These are phyloP conservation scores for Epichloe uncinata DNA, from an alignment of 2,329 filamentous ascomycete genomes.

Conservation along the genomic window DNA sequence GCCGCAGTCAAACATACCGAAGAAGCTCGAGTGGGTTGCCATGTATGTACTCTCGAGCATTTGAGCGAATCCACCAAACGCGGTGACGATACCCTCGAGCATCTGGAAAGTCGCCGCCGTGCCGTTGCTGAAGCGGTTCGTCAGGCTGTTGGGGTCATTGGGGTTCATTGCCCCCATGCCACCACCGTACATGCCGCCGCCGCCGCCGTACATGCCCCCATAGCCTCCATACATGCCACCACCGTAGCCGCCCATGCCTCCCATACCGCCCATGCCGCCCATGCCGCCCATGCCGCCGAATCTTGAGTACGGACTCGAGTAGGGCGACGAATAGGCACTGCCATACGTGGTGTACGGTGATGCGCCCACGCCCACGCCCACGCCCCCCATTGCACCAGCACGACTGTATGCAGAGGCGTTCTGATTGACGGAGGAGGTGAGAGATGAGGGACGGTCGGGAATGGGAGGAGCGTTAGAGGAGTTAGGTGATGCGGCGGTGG, in stretches of 20 bases:
- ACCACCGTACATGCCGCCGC: conserved; percentile 27
- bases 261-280: not conserved
- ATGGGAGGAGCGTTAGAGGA: conserved; percentile 49
- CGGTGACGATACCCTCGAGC: conserved; percentile 91
- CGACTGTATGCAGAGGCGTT: conserved; percentile 74
- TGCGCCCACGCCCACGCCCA: conserved; percentile 36
- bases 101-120: conserved; percentile 97
- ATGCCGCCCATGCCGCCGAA: conserved; percentile 29
- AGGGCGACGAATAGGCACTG: conserved; percentile 25
- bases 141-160: conserved; percentile 86
- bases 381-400: conserved; percentile 23
- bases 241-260: conserved; percentile 24
- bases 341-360: conserved; percentile 34
- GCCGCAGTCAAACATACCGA: conserved; percentile 47
- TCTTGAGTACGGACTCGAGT: conserved; percentile 29
- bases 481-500: conserved; percentile 25
- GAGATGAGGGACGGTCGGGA: conserved; percentile 66
- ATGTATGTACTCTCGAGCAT: conserved; percentile 99
- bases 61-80: conserved; percentile 94
- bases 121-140: conserved; percentile 88
- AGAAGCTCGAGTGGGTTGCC: conserved; percentile 98
- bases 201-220: conserved; percentile 22
- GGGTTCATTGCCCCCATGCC: conserved; percentile 32
- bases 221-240: conserved; percentile 32
- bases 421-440: conserved; percentile 70